Evolutionary conservation across 2,329 filamentous ascomycete species (phyloP), one percentile per base, ranked within the genome.

Genomic region (Botrytis cinerea): DNA sequence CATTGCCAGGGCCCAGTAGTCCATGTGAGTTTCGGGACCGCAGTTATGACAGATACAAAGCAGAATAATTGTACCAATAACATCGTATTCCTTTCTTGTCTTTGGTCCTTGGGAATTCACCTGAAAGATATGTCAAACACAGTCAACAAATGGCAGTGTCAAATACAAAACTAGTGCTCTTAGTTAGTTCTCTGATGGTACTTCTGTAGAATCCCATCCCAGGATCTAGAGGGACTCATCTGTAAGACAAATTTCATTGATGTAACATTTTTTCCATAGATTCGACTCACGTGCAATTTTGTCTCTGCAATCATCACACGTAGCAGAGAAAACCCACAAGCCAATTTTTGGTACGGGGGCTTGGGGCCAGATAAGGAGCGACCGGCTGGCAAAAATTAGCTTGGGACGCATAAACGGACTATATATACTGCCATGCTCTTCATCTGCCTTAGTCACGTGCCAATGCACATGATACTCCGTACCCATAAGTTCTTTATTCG

Each of bases 241-340:
- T 54, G 12, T 8, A 16, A 54, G n/a, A 28, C 51, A 54, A 54
- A 54, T 28, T 7, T 12, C 3, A 8, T 8, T 6, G 2, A 54
- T 18, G 16, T 16, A 28, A 0, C n/a, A 28, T 54, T 25, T 18
- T n/a, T 2, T 28, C 48, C 7, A 14, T 18, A 2, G 25, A 25
- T 7, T 54, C 2, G 25, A 51, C 22, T 6, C 38, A 38, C 7
- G 38, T 8, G 38, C 43, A 45, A 3, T 16, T 16, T 45, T 16
- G 43, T 45, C 10, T 45, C 14, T 28, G n/a, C 25, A 28, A 54
- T 28, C 14, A 54, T 16, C 6, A 12, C 51, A 54, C 51, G 25
- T 54, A 12, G 8, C 1, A 28, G 0, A 2, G 0, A 28, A 28
- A 16, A 8, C 0, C 2, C 16, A 7, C 14, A 54, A 54, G 8